phyloP scores from a whole-genome alignment of 495 filamentous ascomycete species.

The Lasiosphaeria ovina region DNA sequence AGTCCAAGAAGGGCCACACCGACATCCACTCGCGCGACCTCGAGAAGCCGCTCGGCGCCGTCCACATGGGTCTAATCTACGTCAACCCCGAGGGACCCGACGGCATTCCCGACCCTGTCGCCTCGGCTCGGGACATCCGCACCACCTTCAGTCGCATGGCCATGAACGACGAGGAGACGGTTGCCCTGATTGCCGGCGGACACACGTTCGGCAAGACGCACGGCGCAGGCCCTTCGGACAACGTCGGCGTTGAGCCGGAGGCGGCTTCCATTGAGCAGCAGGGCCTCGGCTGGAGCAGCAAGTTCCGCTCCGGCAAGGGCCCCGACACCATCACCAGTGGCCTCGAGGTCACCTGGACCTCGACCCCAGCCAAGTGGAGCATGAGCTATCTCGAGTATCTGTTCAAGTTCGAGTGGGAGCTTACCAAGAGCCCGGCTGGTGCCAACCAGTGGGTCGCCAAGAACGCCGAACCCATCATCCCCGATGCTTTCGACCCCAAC shows the following conservation, averaged over 20 bases:
- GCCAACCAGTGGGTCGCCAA: constrained; percentile 74
- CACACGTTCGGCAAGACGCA: constrained; percentile 76
- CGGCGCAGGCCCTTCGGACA: constrained; percentile 57
- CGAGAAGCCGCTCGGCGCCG: constrained; percentile 61
- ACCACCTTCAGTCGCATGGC: constrained; percentile 71
- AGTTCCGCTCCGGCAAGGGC: constrained; percentile 57
- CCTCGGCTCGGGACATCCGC: constrained; percentile 67
- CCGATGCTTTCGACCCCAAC: constrained; percentile 61
- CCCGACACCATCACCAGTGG: constrained; percentile 68
- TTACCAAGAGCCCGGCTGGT: constrained; percentile 68
- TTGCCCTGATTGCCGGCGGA: constrained; percentile 70
- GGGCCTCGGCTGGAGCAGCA: constrained; percentile 66
- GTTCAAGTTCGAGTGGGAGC: constrained; percentile 74
- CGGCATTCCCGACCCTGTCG: constrained; percentile 62
- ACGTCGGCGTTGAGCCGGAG: constrained; percentile 63
- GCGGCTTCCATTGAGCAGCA: constrained; percentile 60
- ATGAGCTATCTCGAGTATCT: constrained; percentile 68
- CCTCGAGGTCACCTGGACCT: constrained; percentile 72
- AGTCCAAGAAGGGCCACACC: constrained; percentile 44
- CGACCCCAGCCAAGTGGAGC: constrained; percentile 66
- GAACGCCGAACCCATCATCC: constrained; percentile 60
- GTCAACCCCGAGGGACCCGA: constrained; percentile 77
- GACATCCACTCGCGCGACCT: constrained; percentile 60
- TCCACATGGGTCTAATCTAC: constrained; percentile 74
- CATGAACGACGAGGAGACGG: constrained; percentile 77